These are phyloP conservation scores for Penicillium sp. DNA, from an alignment of 2,329 filamentous ascomycete genomes.

Conservation along the genomic window DNA sequence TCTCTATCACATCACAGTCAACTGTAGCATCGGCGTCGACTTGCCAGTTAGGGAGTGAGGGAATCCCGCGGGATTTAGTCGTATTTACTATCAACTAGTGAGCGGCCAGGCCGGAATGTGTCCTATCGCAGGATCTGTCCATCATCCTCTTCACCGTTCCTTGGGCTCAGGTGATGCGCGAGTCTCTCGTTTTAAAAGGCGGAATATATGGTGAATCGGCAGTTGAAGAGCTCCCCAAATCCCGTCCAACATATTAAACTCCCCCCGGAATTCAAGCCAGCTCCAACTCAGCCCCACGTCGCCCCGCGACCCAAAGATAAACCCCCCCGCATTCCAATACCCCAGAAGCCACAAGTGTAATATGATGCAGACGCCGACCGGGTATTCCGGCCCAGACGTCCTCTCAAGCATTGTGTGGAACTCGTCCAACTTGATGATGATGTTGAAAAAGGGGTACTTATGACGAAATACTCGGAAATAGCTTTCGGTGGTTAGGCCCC, in stretches of 20 bases:
- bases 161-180: background rate
- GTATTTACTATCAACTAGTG: background rate
- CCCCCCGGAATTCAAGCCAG: background rate
- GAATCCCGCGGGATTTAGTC: background rate
- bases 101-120: background rate
- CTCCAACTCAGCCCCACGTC: constrained; percentile 14
- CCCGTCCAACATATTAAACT: background rate
- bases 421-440: background rate
- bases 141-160: background rate
- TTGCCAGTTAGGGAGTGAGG: background rate
- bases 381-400: background rate
- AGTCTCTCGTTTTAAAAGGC: background rate
- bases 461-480: background rate
- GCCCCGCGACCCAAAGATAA: constrained; percentile 4
- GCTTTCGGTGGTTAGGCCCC: constrained; percentile 1
- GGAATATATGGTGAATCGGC: background rate
- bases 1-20: background rate
- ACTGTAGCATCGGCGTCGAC: background rate
- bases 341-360: background rate
- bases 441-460: background rate
- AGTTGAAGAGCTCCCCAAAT: background rate
- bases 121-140: background rate
- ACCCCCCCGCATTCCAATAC: constrained; percentile 9
- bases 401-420: background rate
- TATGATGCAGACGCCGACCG: background rate